Evolutionary conservation across 2,329 filamentous ascomycete species (phyloP).

Genomic region (Xylaria sp.): DNA sequence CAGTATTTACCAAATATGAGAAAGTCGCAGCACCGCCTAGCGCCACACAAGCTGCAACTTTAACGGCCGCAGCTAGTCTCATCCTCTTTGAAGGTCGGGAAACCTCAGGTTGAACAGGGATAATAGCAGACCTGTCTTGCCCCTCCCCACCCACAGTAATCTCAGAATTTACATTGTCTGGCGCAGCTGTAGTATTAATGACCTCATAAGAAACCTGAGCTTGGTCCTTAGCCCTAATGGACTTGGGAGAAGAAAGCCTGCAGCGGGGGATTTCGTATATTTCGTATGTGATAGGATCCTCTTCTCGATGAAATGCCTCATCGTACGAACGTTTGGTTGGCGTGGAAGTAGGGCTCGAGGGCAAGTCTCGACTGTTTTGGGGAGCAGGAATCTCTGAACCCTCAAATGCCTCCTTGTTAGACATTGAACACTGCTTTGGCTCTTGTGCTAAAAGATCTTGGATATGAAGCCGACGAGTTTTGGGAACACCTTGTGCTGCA

Average conservation of each 20-base stretch:
- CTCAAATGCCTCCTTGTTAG: not conserved
- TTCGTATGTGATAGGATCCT: not conserved
- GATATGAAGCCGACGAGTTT: conserved; percentile 43
- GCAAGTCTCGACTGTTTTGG: not conserved
- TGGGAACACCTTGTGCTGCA: conserved; percentile 23
- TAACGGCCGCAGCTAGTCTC: conserved; percentile 40
- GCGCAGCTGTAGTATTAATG: not conserved
- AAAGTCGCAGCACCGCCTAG: conserved; percentile 47
- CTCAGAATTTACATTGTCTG: not conserved
- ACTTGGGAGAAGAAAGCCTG: not conserved
- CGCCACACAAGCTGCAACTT: conserved; percentile 47
- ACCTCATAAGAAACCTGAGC: not conserved
- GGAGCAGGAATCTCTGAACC: not conserved
- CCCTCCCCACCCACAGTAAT: not conserved
- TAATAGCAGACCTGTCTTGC: not conserved
- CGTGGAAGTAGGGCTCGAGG: not conserved
- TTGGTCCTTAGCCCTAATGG: not conserved
- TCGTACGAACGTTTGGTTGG: conserved; percentile 45
- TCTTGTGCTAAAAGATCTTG: conserved; percentile 46
- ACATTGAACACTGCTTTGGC: conserved; percentile 27
- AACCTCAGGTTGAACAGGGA: conserved; percentile 13
- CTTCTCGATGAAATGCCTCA: conserved; percentile 38
- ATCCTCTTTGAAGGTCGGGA: conserved; percentile 46
- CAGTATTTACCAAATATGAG: conserved; percentile 45
- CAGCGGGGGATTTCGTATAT: not conserved